These are phyloP conservation scores for Rubia peregrina DNA, from an alignment of 305 asterid genomes.

Conservation along the genomic window DNA sequence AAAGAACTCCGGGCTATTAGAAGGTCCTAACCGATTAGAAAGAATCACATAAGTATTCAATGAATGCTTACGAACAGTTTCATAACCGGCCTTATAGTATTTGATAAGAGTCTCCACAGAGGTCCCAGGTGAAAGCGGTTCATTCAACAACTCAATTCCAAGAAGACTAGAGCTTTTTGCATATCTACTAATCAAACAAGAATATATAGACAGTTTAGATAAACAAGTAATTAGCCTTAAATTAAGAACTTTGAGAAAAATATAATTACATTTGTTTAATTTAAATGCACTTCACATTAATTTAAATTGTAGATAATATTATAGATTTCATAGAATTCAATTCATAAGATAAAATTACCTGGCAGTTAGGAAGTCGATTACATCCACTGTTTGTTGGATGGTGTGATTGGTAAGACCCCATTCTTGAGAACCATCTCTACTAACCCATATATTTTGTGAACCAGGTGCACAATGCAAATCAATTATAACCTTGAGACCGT, in stretches of 20 bases:
- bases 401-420: conserved; percentile 50
- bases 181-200: conserved; percentile 20
- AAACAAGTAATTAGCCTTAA: neutral
- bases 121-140: conserved; percentile 47
- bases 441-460: conserved; percentile 52
- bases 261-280: no score
- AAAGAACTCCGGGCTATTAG: conserved; percentile 37
- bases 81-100: conserved; percentile 35
- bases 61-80: conserved; percentile 40
- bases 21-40: conserved; percentile 40
- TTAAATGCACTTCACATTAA: neutral
- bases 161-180: conserved; percentile 34
- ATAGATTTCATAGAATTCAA: no score
- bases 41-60: conserved; percentile 38
- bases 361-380: conserved; percentile 45
- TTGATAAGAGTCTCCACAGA: conserved; percentile 26
- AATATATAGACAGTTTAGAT: neutral
- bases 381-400: conserved; percentile 43
- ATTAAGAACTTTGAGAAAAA: neutral
- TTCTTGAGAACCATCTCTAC: conserved; percentile 62
- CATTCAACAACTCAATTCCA: conserved; percentile 52
- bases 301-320: no score
- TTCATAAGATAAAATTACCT: conserved; percentile 26
- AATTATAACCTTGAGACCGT: conserved; percentile 44
- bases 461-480: conserved; percentile 69